Evolutionary conservation across 1,284 basidiomycete species (phyloP).

Genomic region (Austropuccinia psidii): DNA sequence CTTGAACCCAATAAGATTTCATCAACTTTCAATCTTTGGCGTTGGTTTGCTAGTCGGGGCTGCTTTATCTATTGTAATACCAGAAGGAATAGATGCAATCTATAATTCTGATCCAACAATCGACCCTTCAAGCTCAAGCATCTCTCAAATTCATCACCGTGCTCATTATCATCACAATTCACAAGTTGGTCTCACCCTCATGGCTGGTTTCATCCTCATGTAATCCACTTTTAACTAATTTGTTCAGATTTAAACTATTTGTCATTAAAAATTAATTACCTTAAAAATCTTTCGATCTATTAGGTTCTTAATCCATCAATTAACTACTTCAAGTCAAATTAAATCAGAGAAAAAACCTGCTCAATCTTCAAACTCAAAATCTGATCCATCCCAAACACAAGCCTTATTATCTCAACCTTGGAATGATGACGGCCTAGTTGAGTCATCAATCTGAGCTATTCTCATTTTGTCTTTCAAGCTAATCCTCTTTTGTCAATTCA

Average conservation of each 20-base stretch:
- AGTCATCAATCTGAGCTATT: neutral
- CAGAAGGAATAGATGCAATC: conserved; percentile 53
- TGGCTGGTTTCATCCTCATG: conserved; percentile 77
- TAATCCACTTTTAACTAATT: conserved; percentile 62
- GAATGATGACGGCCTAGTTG: conserved; percentile 17
- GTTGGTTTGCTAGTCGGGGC: conserved; percentile 81
- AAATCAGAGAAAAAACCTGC: too few relatives aligned
- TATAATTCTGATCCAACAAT: neutral
- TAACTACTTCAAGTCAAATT: conserved; percentile 47
- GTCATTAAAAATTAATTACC: neutral
- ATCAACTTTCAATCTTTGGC: conserved; percentile 58
- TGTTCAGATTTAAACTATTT: conserved; percentile 50
- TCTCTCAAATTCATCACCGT: neutral
- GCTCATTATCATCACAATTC: conserved; percentile 41
- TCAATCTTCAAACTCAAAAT: conserved; percentile 32
- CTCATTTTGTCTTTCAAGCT: too few relatives aligned
- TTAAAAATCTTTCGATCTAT: conserved; percentile 38
- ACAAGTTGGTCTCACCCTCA: conserved; percentile 63
- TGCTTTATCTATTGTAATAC: conserved; percentile 79
- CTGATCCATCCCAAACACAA: conserved; percentile 3
- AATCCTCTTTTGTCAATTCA: too few relatives aligned
- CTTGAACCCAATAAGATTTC: neutral
- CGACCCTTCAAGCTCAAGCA: neutral
- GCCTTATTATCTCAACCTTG: conserved; percentile 24
- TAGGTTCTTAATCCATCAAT: conserved; percentile 42